Percentiles rank a stretch among this genome's conserved stretches.
Evolutionary conservation across 2,329 filamentous ascomycete species (phyloP).

Genomic region (Aspergillus ochraceus): DNA sequence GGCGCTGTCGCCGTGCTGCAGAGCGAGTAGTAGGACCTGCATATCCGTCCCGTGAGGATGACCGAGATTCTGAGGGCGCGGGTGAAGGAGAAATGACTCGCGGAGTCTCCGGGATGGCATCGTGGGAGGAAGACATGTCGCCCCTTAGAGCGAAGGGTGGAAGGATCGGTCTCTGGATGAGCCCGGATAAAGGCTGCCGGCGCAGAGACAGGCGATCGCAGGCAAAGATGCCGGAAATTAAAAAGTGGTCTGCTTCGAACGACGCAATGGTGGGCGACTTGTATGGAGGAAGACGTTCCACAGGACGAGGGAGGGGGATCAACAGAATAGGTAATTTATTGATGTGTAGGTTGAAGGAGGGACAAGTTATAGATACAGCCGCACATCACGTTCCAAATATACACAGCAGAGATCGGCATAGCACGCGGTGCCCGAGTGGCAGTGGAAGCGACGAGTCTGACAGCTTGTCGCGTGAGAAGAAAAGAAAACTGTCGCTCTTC

Average conservation of each 20-base stretch:
- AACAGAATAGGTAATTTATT: not conserved
- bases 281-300: not conserved
- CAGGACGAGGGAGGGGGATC: conserved; percentile 1
- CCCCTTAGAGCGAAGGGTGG: conserved; percentile 45
- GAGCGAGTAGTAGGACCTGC: conserved; percentile 77
- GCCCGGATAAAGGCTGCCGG: conserved; percentile 26
- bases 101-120: conserved; percentile 72
- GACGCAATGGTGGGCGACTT: conserved; percentile 39
- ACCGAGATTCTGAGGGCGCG: conserved; percentile 56
- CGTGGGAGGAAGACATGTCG: conserved; percentile 48
- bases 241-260: conserved; percentile 17
- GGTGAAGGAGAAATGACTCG: conserved; percentile 89
- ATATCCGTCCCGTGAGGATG: conserved; percentile 59
- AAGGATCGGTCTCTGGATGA: conserved; percentile 42
- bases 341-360: conserved; percentile 2
- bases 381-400: conserved; percentile 16
- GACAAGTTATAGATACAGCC: conserved; percentile 15
- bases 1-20: conserved; percentile 57
- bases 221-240: conserved; percentile 25
- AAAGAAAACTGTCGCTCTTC: conserved; percentile 5
- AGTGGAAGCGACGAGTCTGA: not conserved
- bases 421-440: not conserved
- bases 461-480: not conserved
- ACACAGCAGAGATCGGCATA: conserved; percentile 9
- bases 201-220: conserved; percentile 16